Percentiles rank a stretch among this genome's conserved stretches.
These are phyloP conservation scores for Magnolia kwangsiensis DNA, from an alignment of 164 flowering plant species.

Conservation along the genomic window DNA sequence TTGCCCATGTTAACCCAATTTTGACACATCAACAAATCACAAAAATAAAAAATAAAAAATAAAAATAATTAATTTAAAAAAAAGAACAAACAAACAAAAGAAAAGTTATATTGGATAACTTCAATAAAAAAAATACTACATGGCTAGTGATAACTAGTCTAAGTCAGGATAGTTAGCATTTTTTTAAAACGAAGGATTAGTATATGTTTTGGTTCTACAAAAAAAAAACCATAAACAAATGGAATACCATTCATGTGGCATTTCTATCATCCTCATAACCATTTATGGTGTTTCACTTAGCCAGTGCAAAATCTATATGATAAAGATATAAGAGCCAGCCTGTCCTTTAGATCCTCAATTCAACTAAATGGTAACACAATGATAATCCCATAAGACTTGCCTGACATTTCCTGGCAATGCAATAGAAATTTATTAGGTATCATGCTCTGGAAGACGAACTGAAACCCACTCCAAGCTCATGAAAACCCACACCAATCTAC, in stretches of 20 bases:
- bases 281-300: background rate
- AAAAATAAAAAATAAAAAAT: too few relatives aligned
- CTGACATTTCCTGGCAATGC: slow-evolving; percentile 7
- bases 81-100: too few relatives aligned
- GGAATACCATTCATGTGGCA: background rate
- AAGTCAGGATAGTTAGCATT: too few relatives aligned
- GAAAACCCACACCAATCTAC: background rate
- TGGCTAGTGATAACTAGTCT: too few relatives aligned
- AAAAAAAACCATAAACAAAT: too few relatives aligned
- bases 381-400: background rate
- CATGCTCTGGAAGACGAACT: background rate
- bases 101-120: too few relatives aligned
- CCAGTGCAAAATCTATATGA: background rate
- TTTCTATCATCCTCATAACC: background rate
- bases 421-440: background rate
- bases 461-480: background rate
- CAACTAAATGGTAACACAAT: background rate
- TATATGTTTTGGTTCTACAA: too few relatives aligned
- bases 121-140: too few relatives aligned
- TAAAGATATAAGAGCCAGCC: background rate
- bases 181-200: too few relatives aligned
- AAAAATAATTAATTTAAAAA: too few relatives aligned
- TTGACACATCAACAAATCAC: too few relatives aligned
- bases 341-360: background rate
- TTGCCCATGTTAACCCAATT: too few relatives aligned